Base-by-base conservation (phyloP, 352 stramenopile genomes). In the Blastocystis sp. region DNA sequence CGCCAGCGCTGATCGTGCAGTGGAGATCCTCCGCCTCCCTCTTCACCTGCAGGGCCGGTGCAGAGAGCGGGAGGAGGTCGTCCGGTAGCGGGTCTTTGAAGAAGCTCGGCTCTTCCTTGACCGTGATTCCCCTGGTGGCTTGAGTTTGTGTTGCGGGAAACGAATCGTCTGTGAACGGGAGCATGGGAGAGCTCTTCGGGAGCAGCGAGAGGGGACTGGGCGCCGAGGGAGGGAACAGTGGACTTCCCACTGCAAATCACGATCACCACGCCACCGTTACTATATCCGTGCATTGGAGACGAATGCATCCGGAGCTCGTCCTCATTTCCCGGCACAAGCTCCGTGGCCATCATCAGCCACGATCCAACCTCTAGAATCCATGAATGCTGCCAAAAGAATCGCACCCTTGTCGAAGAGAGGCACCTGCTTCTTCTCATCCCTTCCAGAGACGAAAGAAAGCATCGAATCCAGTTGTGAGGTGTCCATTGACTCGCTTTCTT, bases 271-370 rank as follows among this genome's bases (percentile, higher is more conserved):
- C 28, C 28, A 34, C 28, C 28, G 28, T 34, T 34, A 34, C 28
- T 34, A 34, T 34, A 34, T 34, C 28, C 28, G 28, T 34, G 28
- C 28, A 34, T 34, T 34, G 28, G 28, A 34, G 28, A 34, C 28
- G 28, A 34, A 34, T 34, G 28, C 28, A 34, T 34, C 28, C 28
- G 28, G 28, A 34, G 28, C 28, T 57, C 48, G 48, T 14, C 14
- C 48, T 14, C 6, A 57, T 43, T 70, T 70, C 57, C 45, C 11
- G 74, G 74, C 4, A 84, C 74, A 21, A 84, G 45, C 34, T 84
- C 74, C n/a, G 74, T 84, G 11, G 74, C 74, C 74, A 84, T 84
- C 74, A 84, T 84, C 14, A 84, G 34, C 74, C 74, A 84, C 28
- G 74, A 84, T 45, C 74, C 57, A 70, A 84, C 74, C 24, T 84